These are phyloP conservation scores for Fusarium nematophilum DNA, from an alignment of 2,329 filamentous ascomycete species.

Conservation along the genomic window DNA sequence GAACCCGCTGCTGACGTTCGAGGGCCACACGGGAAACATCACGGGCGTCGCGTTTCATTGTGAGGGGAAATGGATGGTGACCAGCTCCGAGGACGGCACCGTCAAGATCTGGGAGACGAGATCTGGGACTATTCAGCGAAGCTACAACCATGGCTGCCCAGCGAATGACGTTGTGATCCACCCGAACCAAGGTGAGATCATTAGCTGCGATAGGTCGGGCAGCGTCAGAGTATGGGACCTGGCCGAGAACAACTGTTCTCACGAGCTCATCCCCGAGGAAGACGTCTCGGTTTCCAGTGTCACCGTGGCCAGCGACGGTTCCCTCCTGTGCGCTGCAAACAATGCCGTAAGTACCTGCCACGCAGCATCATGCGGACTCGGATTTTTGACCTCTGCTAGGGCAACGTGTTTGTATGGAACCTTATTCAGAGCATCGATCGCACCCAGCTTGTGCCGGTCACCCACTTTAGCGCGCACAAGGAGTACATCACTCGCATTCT, in stretches of 20 bases:
- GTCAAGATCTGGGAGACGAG: constrained; percentile 98
- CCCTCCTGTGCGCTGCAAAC: constrained; percentile 91
- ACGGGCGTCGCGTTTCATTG: constrained; percentile 98
- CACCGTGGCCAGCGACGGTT: constrained; percentile 94
- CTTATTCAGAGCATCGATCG: constrained; percentile 85
- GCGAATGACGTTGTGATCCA: constrained; percentile 99
- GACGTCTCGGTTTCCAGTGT: constrained; percentile 94
- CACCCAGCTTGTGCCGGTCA: constrained; percentile 86
- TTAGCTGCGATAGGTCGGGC: constrained; percentile 92
- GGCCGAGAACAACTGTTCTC: constrained; percentile 95
- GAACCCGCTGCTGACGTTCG: constrained; percentile 90
- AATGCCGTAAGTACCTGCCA: constrained; percentile 74
- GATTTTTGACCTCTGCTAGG: constrained; percentile 63
- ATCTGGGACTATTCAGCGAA: constrained; percentile 86
- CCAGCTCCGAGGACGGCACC: constrained; percentile 93
- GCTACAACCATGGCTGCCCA: constrained; percentile 88
- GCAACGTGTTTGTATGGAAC: constrained; percentile 97
- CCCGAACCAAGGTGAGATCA: constrained; percentile 97
- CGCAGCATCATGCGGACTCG: not conserved
- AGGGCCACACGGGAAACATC: constrained; percentile 95
- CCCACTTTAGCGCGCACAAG: constrained; percentile 89
- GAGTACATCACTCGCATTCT: constrained; percentile 94
- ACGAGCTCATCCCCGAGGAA: constrained; percentile 95
- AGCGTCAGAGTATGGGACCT: constrained; percentile 97
- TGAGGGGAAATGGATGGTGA: constrained; percentile 99